phyloP scores from a whole-genome alignment of 108 stramenopile species.

The Mayamaea pseudoterrestris region DNA sequence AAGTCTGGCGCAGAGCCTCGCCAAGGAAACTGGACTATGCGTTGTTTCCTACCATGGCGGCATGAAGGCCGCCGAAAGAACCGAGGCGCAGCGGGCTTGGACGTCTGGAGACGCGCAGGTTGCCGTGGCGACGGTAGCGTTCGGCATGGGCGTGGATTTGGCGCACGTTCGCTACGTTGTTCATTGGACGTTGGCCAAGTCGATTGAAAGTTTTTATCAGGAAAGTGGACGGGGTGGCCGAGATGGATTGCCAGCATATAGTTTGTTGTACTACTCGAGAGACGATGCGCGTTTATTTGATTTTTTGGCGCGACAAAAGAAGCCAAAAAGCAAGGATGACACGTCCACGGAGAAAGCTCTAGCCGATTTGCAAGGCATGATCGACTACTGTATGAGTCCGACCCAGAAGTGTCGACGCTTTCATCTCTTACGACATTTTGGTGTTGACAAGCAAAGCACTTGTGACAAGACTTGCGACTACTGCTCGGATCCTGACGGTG shows the following conservation, averaged over 20 bases:
- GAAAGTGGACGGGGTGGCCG: constrained; percentile 83
- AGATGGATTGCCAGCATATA: constrained; percentile 64
- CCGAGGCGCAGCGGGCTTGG: constrained; percentile 44
- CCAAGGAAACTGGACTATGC: constrained; percentile 18
- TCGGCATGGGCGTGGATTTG: constrained; percentile 85
- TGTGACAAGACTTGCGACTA: constrained; percentile 70
- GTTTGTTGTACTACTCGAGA: constrained; percentile 68
- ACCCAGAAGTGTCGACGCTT: constrained; percentile 45
- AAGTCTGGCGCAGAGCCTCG: constrained; percentile 26
- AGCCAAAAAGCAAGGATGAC: constrained; percentile 7
- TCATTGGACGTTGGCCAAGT: constrained; percentile 79
- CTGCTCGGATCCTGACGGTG: constrained; percentile 43
- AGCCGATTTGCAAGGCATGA: constrained; percentile 53
- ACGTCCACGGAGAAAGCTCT: constrained; percentile 22
- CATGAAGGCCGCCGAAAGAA: constrained; percentile 46
- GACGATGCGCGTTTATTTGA: constrained; percentile 64
- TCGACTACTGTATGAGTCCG: constrained; percentile 45
- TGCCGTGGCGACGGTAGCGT: constrained; percentile 61
- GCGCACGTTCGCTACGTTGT: constrained; percentile 79
- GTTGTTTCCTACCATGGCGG: constrained; percentile 51
- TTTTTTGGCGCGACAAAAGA: constrained; percentile 31
- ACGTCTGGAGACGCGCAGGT: constrained; percentile 36
- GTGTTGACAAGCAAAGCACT: constrained; percentile 37
- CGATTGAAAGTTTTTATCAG: constrained; percentile 35
- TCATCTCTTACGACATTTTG: constrained; percentile 63